Conservation (phyloP, 2,329 filamentous ascomycete genomes). For the Ophiostoma perfectum region DNA sequence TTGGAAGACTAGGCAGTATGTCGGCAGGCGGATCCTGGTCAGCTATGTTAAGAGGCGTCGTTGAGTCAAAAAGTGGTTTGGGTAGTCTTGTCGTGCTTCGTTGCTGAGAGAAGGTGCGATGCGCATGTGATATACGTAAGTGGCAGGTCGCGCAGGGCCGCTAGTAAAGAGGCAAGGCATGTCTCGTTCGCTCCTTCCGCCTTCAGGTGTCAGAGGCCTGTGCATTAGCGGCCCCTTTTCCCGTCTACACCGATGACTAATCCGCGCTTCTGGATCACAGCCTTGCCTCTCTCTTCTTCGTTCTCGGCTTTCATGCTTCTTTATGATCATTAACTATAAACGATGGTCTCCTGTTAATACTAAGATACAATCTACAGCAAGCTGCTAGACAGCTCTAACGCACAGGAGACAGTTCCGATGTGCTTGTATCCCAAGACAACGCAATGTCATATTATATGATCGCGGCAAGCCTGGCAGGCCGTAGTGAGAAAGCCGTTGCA, state of each 20-base stretch:
- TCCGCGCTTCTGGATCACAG: neutral
- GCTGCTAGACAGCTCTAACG: no score
- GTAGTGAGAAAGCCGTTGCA: no score
- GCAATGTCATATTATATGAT: no score
- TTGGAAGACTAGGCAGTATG: neutral
- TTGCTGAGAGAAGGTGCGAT: conserved; percentile 2
- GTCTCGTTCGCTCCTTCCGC: neutral
- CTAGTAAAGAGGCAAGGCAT: neutral
- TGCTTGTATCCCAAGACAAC: no score
- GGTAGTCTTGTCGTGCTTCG: neutral
- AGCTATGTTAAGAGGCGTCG: neutral
- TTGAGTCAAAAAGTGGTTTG: neutral
- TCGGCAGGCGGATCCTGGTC: neutral
- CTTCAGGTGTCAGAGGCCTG: conserved; percentile 1
- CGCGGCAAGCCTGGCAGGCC: no score
- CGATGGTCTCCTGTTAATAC: no score
- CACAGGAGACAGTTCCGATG: no score
- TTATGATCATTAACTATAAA: no score
- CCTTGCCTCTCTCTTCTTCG: no score
- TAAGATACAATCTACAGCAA: no score
- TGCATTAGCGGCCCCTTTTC: neutral
- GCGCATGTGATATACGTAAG: neutral
- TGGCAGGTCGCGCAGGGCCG: neutral
- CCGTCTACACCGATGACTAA: neutral
- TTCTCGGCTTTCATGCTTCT: no score